These are phyloP conservation scores for Trichosanthes cucumerina DNA, from an alignment of 306 rosid genomes.

Conservation along the genomic window DNA sequence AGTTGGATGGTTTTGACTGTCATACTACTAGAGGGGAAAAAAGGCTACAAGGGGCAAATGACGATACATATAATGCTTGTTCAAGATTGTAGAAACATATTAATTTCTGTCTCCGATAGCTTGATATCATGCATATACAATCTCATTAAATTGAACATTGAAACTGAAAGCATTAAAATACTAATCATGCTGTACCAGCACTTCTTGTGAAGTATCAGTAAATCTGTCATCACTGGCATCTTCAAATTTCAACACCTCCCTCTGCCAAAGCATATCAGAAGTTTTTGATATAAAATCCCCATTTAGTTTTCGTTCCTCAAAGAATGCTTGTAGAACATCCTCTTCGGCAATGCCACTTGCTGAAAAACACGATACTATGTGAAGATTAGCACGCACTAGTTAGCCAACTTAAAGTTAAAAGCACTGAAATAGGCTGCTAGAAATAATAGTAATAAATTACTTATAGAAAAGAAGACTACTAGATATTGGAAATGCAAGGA, in stretches of 20 bases:
- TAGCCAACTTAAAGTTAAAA: not conserved
- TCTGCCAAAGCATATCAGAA: slow-evolving; percentile 75
- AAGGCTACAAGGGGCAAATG: not conserved
- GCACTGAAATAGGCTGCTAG: not conserved
- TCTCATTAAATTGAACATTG: not conserved
- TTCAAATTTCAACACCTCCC: slow-evolving; percentile 24
- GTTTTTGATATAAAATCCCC: slow-evolving; percentile 71
- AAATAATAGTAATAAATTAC: not conserved
- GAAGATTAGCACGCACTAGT: slow-evolving; percentile 18
- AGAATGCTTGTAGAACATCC: slow-evolving; percentile 61
- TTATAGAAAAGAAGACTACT: not conserved
- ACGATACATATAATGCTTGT: not conserved
- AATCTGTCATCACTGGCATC: slow-evolving; percentile 20
- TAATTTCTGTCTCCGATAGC: not conserved
- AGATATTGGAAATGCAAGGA: not conserved
- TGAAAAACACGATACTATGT: slow-evolving; percentile 19
- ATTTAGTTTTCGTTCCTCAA: slow-evolving; percentile 56
- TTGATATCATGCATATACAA: not conserved
- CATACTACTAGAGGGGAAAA: not conserved
- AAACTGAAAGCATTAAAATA: not conserved
- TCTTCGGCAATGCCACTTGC: slow-evolving; percentile 42
- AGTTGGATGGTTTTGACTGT: not conserved
- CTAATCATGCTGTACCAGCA: slow-evolving; percentile 29
- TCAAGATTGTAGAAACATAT: not conserved
- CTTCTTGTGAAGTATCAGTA: slow-evolving; percentile 25